Evolutionary conservation across 2,329 filamentous ascomycete species (phyloP), one percentile per base, ranked within the genome.

Genomic region (Anthostomella pinea): DNA sequence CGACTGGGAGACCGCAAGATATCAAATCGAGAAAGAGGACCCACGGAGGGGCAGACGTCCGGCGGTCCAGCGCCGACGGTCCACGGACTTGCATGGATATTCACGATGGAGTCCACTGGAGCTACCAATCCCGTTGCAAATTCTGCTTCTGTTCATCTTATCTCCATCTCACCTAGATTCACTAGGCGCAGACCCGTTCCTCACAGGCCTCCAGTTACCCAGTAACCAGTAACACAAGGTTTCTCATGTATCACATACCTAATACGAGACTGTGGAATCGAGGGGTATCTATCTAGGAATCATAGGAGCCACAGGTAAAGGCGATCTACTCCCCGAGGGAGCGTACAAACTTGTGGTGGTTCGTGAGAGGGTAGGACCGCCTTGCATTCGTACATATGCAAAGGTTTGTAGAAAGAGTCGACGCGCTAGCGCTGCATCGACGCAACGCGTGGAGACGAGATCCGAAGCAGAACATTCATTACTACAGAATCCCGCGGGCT

Each of bases 391-490:
- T n/a, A n/a, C n/a, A n/a, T n/a, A 38, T 21, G 24, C 15, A 33
- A 9, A 35, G 28, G 25, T 23, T 35, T 29, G 30, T 38, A 28
- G 35, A 39, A 43, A 39, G 36, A 36, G 30, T 39, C 30, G 35
- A 38, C 28, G 33, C 44, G 35, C 46, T 47, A 49, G 35, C 37
- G 46, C 43, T 48, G 48, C 45, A 41, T 31, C 41, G 41, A 35
- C 29, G 38, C 39, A 28, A 45, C 39, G 38, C 8, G 8, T 48
- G 29, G 25, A 18, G 20, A 22, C 23, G 23, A 21, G 18, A 19
- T 33, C 32, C n/a, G 20, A 45, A 39, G 33, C n/a, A 39, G 42
- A 36, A 40, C 28, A 24, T 15, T 39, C 22, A 30, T 30, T n/a
- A 17, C 15, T 6, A 26, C n/a, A 27, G 13, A 27, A 27, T 14